Conservation (phyloP, 768 basidiomycete species). For the Hebeloma cylindrosporum region DNA sequence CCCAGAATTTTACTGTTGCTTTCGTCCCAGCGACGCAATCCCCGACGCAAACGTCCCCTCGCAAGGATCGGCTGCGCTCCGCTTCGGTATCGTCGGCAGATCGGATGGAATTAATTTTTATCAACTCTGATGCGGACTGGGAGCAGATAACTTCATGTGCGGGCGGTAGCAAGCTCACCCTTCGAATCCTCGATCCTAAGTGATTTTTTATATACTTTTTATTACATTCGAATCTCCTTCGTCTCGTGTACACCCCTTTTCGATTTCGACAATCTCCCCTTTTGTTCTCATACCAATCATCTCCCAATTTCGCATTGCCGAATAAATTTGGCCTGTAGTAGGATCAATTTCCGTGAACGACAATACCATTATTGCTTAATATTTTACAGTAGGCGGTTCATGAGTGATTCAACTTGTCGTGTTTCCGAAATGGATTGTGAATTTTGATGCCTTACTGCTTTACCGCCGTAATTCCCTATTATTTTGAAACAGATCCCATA, state of each 20-base stretch:
- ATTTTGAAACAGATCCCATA: too few relatives aligned
- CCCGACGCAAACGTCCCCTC: constrained; percentile 14
- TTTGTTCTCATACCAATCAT: too few relatives aligned
- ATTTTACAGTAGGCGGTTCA: too few relatives aligned
- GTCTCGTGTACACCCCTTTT: neutral
- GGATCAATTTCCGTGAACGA: too few relatives aligned
- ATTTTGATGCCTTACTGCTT: too few relatives aligned
- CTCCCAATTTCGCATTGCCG: too few relatives aligned
- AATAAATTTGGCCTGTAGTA: too few relatives aligned
- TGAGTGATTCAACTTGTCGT: too few relatives aligned
- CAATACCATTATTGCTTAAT: too few relatives aligned
- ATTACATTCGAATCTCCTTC: neutral
- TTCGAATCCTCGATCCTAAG: constrained; percentile 48
- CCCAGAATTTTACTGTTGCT: constrained; percentile 52
- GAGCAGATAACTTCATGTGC: constrained; percentile 41
- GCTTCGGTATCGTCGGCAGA: constrained; percentile 31
- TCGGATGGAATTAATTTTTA: constrained; percentile 38
- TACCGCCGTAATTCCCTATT: too few relatives aligned
- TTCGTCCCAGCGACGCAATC: constrained; percentile 52
- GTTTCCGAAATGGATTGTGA: too few relatives aligned
- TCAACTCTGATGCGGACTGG: constrained; percentile 58
- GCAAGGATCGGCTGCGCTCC: constrained; percentile 34
- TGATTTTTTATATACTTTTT: neutral
- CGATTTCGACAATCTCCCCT: too few relatives aligned
- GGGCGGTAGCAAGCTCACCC: constrained; percentile 47